These are phyloP conservation scores for Priceomyces melissophilus DNA, from an alignment of 805 yeast genomes.

Conservation along the genomic window DNA sequence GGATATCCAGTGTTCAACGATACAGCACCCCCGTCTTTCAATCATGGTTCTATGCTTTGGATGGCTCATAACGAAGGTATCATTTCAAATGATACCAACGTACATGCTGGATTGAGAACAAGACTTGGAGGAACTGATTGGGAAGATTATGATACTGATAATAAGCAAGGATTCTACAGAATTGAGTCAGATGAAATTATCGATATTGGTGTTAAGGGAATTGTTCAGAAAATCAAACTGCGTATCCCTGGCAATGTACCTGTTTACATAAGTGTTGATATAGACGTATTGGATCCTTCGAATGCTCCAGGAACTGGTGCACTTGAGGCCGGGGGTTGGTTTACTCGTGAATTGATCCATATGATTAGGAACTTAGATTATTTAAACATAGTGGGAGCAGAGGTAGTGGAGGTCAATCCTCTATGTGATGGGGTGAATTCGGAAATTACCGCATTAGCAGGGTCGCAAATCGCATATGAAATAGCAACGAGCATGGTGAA, in stretches of 20 bases:
- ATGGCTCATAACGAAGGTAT: conserved; percentile 70
- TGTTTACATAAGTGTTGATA: conserved; percentile 75
- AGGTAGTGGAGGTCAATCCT: conserved; percentile 60
- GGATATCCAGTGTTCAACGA: conserved; percentile 60
- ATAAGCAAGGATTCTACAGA: conserved; percentile 61
- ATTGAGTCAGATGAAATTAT: conserved; percentile 72
- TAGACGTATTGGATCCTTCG: conserved; percentile 59
- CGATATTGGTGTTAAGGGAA: conserved; percentile 58
- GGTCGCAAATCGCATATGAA: conserved; percentile 55
- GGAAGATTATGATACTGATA: conserved; percentile 65
- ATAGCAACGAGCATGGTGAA: background rate
- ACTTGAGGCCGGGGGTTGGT: conserved; percentile 57
- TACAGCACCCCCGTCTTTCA: conserved; percentile 54
- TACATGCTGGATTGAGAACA: conserved; percentile 77
- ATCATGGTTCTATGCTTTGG: conserved; percentile 87
- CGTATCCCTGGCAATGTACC: conserved; percentile 53
- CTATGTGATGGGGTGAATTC: conserved; percentile 51
- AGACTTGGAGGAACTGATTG: conserved; percentile 52
- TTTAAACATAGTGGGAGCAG: conserved; percentile 51
- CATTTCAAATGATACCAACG: conserved; percentile 47
- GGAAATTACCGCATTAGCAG: conserved; percentile 64
- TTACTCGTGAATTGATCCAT: conserved; percentile 51
- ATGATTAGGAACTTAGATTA: conserved; percentile 43
- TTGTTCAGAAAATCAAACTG: conserved; percentile 47
- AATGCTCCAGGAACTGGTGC: conserved; percentile 59